Conservation (phyloP, 2,329 filamentous ascomycete genomes). For the Diplodia mutila region DNA sequence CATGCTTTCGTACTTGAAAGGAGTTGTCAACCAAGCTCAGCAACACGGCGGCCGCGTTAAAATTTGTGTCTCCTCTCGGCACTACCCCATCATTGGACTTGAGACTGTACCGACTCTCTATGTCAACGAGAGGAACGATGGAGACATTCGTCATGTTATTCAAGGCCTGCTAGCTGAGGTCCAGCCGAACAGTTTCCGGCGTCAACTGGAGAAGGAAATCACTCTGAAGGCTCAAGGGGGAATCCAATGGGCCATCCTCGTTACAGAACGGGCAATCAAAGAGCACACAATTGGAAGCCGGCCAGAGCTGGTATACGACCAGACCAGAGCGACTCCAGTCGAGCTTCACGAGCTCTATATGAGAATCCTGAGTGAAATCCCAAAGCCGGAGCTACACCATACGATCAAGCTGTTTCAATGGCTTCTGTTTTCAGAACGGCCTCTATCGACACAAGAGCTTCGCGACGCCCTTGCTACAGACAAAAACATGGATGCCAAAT, state of each 20-base stretch:
- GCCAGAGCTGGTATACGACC: not conserved
- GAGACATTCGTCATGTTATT: not conserved
- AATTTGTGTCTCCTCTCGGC: not conserved
- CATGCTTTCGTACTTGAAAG: not conserved
- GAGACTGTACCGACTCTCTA: not conserved
- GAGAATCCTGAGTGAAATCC: not conserved
- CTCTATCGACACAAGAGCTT: conserved; percentile 28
- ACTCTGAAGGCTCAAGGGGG: not conserved
- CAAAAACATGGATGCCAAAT: conserved; percentile 25
- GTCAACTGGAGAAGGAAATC: not conserved
- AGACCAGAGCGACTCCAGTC: not conserved
- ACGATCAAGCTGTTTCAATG: conserved; percentile 22
- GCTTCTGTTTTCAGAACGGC: not conserved
- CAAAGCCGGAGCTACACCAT: not conserved
- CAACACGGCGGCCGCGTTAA: not conserved
- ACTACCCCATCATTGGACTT: not conserved
- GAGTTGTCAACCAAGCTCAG: not conserved
- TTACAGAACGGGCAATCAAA: not conserved
- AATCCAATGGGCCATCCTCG: conserved; percentile 1
- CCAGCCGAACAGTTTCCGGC: not conserved
- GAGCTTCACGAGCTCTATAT: not conserved
- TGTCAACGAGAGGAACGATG: not conserved
- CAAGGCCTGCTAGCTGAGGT: not conserved
- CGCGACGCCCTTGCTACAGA: conserved; percentile 29
- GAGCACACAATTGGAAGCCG: not conserved